Evolutionary conservation across 805 yeast species (phyloP).

Genomic region (Maudiozyma serrabonitensis): DNA sequence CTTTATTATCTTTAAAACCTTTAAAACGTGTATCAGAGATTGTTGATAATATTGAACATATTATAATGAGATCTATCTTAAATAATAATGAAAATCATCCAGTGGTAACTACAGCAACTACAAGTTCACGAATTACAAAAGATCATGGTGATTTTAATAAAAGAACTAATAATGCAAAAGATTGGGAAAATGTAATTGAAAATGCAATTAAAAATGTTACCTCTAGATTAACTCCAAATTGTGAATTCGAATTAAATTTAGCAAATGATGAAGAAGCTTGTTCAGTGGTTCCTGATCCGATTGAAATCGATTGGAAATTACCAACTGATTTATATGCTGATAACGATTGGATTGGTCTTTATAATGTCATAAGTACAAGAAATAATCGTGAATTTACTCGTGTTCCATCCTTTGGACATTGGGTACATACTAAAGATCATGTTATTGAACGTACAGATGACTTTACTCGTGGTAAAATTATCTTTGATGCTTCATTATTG

Average conservation of each 20-base stretch:
- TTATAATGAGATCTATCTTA: slow-evolving; percentile 12
- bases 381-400: slow-evolving; percentile 45
- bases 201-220: slow-evolving; percentile 14
- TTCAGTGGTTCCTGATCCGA: slow-evolving; percentile 31
- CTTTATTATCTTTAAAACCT: slow-evolving; percentile 29
- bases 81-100: neutral
- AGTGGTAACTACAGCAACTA: neutral
- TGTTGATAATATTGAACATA: slow-evolving; percentile 34
- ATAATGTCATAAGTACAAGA: slow-evolving; percentile 51
- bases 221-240: slow-evolving; percentile 17
- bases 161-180: slow-evolving; percentile 4
- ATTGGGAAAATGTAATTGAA: slow-evolving; percentile 15
- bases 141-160: neutral
- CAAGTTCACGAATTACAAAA: no score
- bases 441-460: slow-evolving; percentile 10
- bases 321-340: slow-evolving; percentile 37
- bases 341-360: slow-evolving; percentile 71
- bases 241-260: slow-evolving; percentile 24
- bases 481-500: slow-evolving; percentile 40
- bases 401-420: slow-evolving; percentile 55
- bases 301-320: slow-evolving; percentile 45
- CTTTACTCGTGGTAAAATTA: slow-evolving; percentile 35
- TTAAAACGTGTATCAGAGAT: slow-evolving; percentile 29
- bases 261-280: slow-evolving; percentile 23
- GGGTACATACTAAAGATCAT: slow-evolving; percentile 39